phyloP scores from a whole-genome alignment of 768 basidiomycete genomes.

The Glaciozyma antarctica region DNA sequence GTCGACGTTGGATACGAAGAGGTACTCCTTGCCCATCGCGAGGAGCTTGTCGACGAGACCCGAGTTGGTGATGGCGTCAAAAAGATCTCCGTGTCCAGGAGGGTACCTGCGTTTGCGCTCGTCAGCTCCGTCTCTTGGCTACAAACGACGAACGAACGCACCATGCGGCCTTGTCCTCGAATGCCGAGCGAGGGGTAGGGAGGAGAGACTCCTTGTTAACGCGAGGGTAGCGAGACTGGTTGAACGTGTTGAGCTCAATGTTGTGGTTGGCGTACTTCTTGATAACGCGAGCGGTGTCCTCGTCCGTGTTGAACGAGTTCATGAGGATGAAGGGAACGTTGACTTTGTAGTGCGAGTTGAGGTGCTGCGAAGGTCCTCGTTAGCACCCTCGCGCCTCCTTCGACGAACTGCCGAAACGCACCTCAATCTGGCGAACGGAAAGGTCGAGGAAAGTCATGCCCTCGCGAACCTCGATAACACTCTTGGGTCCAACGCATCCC shows the following conservation, averaged over 20 bases:
- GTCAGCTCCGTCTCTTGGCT: not conserved
- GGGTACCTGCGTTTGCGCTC: conserved; percentile 50
- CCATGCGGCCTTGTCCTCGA: conserved; percentile 83
- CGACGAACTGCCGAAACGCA: conserved; percentile 28
- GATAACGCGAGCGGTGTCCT: conserved; percentile 90
- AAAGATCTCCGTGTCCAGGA: conserved; percentile 92
- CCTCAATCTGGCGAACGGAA: conserved; percentile 83
- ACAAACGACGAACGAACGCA: not conserved
- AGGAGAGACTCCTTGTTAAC: conserved; percentile 81
- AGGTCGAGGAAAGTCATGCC: conserved; percentile 97
- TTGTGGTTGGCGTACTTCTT: conserved; percentile 95
- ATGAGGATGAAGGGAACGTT: conserved; percentile 96
- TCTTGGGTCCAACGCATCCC: conserved; percentile 62
- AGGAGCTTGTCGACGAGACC: conserved; percentile 84
- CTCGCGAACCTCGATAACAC: conserved; percentile 88
- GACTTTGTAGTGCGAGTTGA: conserved; percentile 71
- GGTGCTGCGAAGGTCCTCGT: conserved; percentile 46
- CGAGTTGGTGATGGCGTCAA: conserved; percentile 81
- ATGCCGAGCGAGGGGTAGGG: conserved; percentile 65
- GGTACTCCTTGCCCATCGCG: conserved; percentile 86
- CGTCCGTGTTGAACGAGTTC: conserved; percentile 98
- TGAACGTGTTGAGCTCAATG: conserved; percentile 59
- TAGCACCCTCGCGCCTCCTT: too few relatives aligned
- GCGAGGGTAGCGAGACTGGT: conserved; percentile 71
- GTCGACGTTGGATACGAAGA: conserved; percentile 95